These are phyloP conservation scores for Dillenia suffruticosa DNA, from an alignment of 164 flowering plant genomes.

Conservation along the genomic window DNA sequence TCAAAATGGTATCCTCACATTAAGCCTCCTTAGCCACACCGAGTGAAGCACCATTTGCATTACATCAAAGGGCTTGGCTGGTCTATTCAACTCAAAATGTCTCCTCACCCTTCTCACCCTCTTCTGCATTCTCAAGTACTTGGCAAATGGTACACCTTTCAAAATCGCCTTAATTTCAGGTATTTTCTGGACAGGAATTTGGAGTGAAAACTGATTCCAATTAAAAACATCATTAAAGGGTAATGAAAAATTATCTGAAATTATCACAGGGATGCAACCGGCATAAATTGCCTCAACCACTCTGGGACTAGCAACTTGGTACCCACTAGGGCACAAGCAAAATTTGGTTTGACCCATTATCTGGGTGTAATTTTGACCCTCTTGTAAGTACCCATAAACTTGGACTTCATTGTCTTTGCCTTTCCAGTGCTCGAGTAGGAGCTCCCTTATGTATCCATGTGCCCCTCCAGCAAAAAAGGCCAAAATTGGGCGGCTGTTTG, in stretches of 20 bases:
- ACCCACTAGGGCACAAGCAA: conserved; percentile 63
- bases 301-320: conserved; percentile 58
- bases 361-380: conserved; percentile 17
- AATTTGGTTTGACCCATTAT: conserved; percentile 30
- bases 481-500: conserved; percentile 24
- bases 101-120: conserved; percentile 26
- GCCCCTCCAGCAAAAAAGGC: conserved; percentile 55
- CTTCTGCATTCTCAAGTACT: conserved; percentile 26
- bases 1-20: conserved; percentile 21
- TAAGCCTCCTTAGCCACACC: conserved; percentile 41
- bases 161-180: conserved; percentile 33
- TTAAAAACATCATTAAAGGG: conserved; percentile 64
- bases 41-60: conserved; percentile 47
- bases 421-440: conserved; percentile 29
- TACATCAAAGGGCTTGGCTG: conserved; percentile 34
- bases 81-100: conserved; percentile 39
- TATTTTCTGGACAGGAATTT: conserved; percentile 28
- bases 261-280: conserved; percentile 37
- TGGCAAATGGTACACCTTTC: conserved; percentile 7
- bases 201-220: conserved; percentile 43
- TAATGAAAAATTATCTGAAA: conserved; percentile 25
- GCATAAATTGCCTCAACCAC: conserved; percentile 28
- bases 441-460: conserved; percentile 31
- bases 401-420: conserved; percentile 29
- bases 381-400: conserved; percentile 27